Evolutionary conservation across 768 basidiomycete genomes (phyloP), one percentile per base, ranked within the genome.

Genomic region (Phanerodontia chrysosporium): DNA sequence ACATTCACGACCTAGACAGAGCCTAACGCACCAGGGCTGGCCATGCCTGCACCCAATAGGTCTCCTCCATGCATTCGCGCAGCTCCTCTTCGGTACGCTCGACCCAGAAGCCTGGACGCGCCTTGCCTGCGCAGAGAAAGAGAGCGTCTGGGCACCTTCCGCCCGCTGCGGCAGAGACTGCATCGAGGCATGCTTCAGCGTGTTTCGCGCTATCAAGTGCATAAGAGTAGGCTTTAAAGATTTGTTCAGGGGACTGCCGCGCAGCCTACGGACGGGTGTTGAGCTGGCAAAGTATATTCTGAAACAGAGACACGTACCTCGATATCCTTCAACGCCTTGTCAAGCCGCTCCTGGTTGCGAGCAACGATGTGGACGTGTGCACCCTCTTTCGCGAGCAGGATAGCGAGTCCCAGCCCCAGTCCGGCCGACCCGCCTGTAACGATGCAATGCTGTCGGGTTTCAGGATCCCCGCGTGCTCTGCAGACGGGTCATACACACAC

Each of bases 351-450:
- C 65, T 87, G 78, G 53, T 87, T 84, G 13, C 92, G 79, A 7
- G 92, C 93, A 10, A 95, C 87, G 59, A 95, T 92, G 7, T 90
- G 91, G 2, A 95, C 86, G 62, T 92, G 80, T 0, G 93, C 92
- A 0, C 95, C 94, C 59, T 76, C 77, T 60, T 76, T 73, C 14
- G 82, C 81, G 1, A 96, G 78, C 16, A 87, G 73, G 28, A 80
- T 76, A 0, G 92, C 89, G 8, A 95, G 74, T 0, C 84, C 80
- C 1, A 92, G 79, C 1, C 94, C 94, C 0, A 95, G 82, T 0
- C 94, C 94, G 14, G 85, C 78, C 44, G 86, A 89, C 2, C 90
- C 93, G 2, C 94, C 94, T 0, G 92, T 92, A 18, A 96, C 76
- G 68, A 92, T 92, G 72, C 85, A 84, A 64, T 94, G 90, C 94